Conservation (phyloP, 805 yeast species). For the Jamesozyma lodderae region DNA sequence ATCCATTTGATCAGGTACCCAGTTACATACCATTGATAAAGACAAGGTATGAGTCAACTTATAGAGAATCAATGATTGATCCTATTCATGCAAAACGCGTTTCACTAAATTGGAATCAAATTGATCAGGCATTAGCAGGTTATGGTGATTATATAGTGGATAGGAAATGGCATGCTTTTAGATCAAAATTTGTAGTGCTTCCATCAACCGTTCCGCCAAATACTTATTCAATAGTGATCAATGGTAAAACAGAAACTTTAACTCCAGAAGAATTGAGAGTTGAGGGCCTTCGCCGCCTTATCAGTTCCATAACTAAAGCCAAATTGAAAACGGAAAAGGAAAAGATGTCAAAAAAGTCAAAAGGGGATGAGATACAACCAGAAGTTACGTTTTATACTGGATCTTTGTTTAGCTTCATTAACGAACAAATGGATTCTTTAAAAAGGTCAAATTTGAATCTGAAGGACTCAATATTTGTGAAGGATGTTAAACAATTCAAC, state of each 20-base stretch:
- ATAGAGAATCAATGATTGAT: constrained; percentile 48
- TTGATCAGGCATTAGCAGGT: constrained; percentile 90
- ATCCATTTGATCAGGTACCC: constrained; percentile 26
- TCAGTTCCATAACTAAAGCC: constrained; percentile 52
- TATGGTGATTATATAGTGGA: constrained; percentile 60
- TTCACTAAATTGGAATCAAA: constrained; percentile 75
- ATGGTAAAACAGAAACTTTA: constrained; percentile 49
- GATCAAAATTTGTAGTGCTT: constrained; percentile 75
- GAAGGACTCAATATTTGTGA: constrained; percentile 30
- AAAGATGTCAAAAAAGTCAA: constrained; percentile 24
- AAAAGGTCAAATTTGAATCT: constrained; percentile 27
- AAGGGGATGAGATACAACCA: constrained; percentile 47
- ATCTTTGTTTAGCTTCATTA: constrained; percentile 57
- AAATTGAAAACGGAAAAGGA: constrained; percentile 39
- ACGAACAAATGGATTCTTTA: constrained; percentile 39
- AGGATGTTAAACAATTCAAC: constrained; percentile 32
- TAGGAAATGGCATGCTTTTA: constrained; percentile 45
- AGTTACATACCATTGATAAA: constrained; percentile 51
- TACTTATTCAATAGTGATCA: constrained; percentile 32
- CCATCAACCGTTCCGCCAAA: constrained; percentile 65
- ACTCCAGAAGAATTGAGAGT: constrained; percentile 80
- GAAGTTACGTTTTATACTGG: constrained; percentile 87
- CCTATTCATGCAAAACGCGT: constrained; percentile 45
- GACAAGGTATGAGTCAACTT: constrained; percentile 68
- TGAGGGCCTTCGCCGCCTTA: constrained; percentile 76